These are phyloP conservation scores for Hysterium pulicare DNA, from an alignment of 2,329 filamentous ascomycete genomes.

Conservation along the genomic window DNA sequence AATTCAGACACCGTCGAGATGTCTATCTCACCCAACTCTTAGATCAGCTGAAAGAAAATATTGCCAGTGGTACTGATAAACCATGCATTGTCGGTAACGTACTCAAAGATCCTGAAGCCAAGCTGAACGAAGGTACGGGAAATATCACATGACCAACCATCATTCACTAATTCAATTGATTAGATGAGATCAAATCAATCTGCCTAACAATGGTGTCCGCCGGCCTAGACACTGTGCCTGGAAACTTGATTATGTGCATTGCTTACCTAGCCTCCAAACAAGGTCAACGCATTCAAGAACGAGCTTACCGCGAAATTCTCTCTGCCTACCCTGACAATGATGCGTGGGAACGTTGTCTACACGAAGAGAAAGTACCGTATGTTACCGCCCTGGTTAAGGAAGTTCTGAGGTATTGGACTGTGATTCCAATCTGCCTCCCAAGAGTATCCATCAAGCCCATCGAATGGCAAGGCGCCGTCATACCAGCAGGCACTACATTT, in stretches of 20 bases:
- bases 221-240: conserved; percentile 76
- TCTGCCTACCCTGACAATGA: conserved; percentile 69
- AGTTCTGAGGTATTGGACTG: conserved; percentile 72
- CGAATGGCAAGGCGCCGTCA: conserved; percentile 61
- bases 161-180: conserved; percentile 11
- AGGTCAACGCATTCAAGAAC: conserved; percentile 67
- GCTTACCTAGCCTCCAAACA: conserved; percentile 67
- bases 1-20: conserved; percentile 67
- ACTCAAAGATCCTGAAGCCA: conserved; percentile 65
- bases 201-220: conserved; percentile 80
- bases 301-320: conserved; percentile 67
- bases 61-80: conserved; percentile 61
- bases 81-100: conserved; percentile 70
- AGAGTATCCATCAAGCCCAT: conserved; percentile 71
- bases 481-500: conserved; percentile 74
- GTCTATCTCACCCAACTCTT: conserved; percentile 61
- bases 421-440: conserved; percentile 75
- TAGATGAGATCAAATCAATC: conserved; percentile 74
- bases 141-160: conserved; percentile 1
- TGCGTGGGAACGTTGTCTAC: conserved; percentile 70
- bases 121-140: conserved; percentile 60
- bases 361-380: conserved; percentile 74
- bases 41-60: conserved; percentile 58
- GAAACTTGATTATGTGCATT: conserved; percentile 75
- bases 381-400: conserved; percentile 77